Conservation (phyloP, 768 basidiomycete genomes). For the Lactarius trivialis region DNA sequence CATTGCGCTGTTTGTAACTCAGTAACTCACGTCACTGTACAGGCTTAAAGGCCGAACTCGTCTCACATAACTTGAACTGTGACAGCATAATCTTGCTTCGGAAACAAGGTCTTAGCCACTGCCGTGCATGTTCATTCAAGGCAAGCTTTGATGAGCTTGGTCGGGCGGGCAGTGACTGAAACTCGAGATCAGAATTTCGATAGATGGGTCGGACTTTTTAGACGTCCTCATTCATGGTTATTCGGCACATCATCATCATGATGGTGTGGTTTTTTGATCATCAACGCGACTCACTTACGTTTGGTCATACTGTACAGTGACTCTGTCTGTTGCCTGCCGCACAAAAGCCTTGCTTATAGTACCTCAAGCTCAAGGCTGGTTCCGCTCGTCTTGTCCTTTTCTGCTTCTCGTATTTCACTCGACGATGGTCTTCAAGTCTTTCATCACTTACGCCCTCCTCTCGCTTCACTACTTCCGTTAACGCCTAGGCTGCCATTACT, state of each 20-base stretch:
- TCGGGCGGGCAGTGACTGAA: background rate
- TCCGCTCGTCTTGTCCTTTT: background rate
- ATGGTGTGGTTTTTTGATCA: background rate
- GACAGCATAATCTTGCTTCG: too few relatives aligned
- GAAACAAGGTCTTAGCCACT: background rate
- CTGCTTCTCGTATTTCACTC: background rate
- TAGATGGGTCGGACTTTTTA: too few relatives aligned
- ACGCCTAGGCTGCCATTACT: slow-evolving; percentile 40
- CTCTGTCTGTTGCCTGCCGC: background rate
- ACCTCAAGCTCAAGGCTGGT: slow-evolving; percentile 7
- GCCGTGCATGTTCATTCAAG: background rate
- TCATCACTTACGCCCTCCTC: slow-evolving; percentile 29
- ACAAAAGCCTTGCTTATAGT: background rate
- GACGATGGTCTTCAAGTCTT: slow-evolving; percentile 28
- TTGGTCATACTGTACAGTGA: background rate
- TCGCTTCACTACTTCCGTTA: slow-evolving; percentile 34
- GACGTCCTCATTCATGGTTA: background rate
- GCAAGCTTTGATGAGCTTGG: background rate
- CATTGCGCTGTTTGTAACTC: background rate
- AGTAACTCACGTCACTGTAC: background rate
- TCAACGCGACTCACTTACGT: background rate
- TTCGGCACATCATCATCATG: background rate
- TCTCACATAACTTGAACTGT: too few relatives aligned
- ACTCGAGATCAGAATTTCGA: background rate
- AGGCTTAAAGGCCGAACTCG: background rate